A percentile compares a stretch with the other conserved stretches of the same genome.
Evolutionary conservation across 768 basidiomycete genomes (phyloP).

Genomic region (Chalciporus piperatus): DNA sequence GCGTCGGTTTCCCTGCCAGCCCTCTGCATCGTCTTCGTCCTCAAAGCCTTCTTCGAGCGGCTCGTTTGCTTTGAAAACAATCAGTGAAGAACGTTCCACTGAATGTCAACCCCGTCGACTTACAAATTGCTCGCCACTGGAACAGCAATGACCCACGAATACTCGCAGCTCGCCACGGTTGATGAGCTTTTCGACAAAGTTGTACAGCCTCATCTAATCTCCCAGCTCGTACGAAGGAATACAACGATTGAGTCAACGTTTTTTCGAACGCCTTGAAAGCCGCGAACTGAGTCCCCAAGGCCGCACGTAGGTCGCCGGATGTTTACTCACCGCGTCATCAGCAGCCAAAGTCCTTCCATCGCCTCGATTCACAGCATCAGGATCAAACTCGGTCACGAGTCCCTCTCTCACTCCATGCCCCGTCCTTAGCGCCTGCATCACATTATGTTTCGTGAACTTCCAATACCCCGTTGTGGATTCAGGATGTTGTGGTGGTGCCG

Average conservation of each 20-base stretch:
- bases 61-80: slow-evolving; percentile 44
- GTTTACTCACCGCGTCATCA: slow-evolving; percentile 69
- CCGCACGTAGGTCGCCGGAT: too few relatives aligned
- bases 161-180: slow-evolving; percentile 90
- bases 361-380: slow-evolving; percentile 69
- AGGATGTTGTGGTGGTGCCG: slow-evolving; percentile 52
- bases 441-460: slow-evolving; percentile 74
- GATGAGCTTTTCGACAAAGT: slow-evolving; percentile 75
- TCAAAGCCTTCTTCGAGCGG: slow-evolving; percentile 46
- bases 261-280: slow-evolving; percentile 71
- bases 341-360: slow-evolving; percentile 59
- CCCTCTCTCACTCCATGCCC: slow-evolving; percentile 45
- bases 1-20: slow-evolving; percentile 72
- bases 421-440: slow-evolving; percentile 62
- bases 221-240: slow-evolving; percentile 82
- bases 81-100: slow-evolving; percentile 28
- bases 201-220: slow-evolving; percentile 80
- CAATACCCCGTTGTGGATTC: slow-evolving; percentile 82
- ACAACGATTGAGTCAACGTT: slow-evolving; percentile 71
- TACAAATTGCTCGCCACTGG: slow-evolving; percentile 71
- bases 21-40: slow-evolving; percentile 40
- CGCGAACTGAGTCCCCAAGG: too few relatives aligned
- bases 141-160: slow-evolving; percentile 82
- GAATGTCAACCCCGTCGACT: slow-evolving; percentile 18
- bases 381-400: slow-evolving; percentile 71